These are phyloP conservation scores for Eucalyptus polyanthemos DNA, from an alignment of 345 rosid genomes.

Conservation along the genomic window DNA sequence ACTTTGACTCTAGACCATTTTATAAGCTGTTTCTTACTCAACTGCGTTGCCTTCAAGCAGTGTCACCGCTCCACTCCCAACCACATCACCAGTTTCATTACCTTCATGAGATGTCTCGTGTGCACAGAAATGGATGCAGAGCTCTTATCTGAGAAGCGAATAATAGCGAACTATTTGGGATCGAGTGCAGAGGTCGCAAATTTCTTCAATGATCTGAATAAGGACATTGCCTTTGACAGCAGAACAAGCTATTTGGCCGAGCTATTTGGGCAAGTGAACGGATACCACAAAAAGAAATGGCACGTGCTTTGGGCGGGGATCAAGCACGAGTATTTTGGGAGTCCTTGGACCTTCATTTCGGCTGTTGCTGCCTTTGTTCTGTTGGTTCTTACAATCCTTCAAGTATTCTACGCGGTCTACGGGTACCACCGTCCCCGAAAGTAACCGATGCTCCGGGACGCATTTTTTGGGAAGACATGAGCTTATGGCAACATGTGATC, in stretches of 20 bases:
- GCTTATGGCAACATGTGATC: too few relatives aligned
- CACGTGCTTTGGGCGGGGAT: background rate
- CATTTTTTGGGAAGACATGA: too few relatives aligned
- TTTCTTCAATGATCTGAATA: slow-evolving; percentile 23
- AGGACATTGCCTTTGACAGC: slow-evolving; percentile 19
- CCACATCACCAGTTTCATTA: slow-evolving; percentile 24
- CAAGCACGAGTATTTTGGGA: background rate
- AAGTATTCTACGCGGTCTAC: background rate
- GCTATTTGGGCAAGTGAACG: background rate
- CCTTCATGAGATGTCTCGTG: slow-evolving; percentile 29
- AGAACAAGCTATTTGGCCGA: background rate
- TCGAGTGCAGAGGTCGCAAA: slow-evolving; percentile 14
- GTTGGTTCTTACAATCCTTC: background rate
- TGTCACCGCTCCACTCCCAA: background rate
- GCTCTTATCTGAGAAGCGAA: slow-evolving; percentile 1
- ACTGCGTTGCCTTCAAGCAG: slow-evolving; percentile 22
- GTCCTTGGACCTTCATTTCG: background rate
- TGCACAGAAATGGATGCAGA: background rate
- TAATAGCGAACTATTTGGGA: slow-evolving; percentile 34
- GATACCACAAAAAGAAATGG: background rate
- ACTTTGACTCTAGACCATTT: slow-evolving; percentile 18
- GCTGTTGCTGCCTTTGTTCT: background rate
- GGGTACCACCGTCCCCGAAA: background rate
- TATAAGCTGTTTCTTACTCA: slow-evolving; percentile 11
- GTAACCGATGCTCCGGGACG: background rate